phyloP scores from a whole-genome alignment of 345 rosid species.

The Citrus maxima region DNA sequence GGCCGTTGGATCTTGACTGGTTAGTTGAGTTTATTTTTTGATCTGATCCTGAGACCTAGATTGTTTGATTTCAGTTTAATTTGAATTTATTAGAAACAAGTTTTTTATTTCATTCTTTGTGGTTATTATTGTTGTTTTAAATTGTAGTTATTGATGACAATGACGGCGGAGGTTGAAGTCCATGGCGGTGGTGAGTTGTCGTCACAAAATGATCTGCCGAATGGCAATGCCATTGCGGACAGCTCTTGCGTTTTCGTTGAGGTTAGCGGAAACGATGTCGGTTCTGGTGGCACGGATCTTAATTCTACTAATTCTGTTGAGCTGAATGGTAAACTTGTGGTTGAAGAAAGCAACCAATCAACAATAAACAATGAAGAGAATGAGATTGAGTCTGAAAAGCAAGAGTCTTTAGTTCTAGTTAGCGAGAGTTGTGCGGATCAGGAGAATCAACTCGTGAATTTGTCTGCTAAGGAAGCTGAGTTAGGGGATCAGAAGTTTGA shows the following conservation, averaged over 20 bases:
- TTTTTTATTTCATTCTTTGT: neutral
- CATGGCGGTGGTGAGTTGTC: constrained; percentile 27
- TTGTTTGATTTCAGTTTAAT: neutral
- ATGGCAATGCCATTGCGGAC: constrained; percentile 39
- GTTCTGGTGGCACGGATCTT: constrained; percentile 20
- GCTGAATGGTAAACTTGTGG: neutral
- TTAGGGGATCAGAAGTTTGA: constrained; percentile 9
- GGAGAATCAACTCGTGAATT: constrained; percentile 13
- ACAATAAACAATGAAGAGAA: neutral
- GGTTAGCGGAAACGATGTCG: constrained; percentile 29
- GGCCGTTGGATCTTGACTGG: constrained; percentile 9
- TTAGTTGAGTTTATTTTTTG: neutral
- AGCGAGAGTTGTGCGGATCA: constrained; percentile 8
- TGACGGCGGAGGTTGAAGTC: constrained; percentile 55
- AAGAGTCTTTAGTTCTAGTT: neutral
- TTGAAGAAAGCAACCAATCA: neutral
- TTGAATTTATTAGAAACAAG: too few relatives aligned
- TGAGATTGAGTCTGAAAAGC: neutral
- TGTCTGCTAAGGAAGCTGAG: neutral
- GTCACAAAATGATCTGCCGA: constrained; percentile 34
- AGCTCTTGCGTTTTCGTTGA: constrained; percentile 39
- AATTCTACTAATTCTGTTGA: neutral
- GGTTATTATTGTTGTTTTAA: neutral
- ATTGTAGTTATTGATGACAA: constrained; percentile 12
- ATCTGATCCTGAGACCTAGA: constrained; percentile 13